These are phyloP conservation scores for Lepraria neglecta DNA, from an alignment of 495 filamentous ascomycete species.

Conservation along the genomic window DNA sequence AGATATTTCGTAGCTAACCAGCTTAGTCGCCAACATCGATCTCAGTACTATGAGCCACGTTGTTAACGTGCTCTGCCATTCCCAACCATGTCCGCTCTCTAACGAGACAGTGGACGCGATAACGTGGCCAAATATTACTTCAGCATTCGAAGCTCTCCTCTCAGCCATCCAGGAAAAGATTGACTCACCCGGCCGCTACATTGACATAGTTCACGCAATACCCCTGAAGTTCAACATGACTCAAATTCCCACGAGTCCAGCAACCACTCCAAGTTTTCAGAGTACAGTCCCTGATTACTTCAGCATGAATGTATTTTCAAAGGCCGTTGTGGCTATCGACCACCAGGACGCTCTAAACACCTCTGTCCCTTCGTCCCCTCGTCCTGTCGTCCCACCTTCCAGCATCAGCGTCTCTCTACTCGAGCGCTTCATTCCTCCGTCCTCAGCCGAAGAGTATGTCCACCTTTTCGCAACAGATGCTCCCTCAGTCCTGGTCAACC, in stretches of 20 bases:
- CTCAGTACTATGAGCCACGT: slow-evolving; percentile 32
- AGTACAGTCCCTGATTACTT: slow-evolving; percentile 49
- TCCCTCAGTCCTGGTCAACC: slow-evolving; percentile 60
- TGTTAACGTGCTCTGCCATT: slow-evolving; percentile 55
- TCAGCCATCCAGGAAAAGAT: slow-evolving; percentile 14
- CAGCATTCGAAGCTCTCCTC: slow-evolving; percentile 19
- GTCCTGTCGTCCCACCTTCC: slow-evolving; percentile 57
- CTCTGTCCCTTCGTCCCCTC: slow-evolving; percentile 43
- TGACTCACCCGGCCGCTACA: slow-evolving; percentile 43
- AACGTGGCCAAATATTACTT: slow-evolving; percentile 24
- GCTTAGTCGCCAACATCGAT: slow-evolving; percentile 10
- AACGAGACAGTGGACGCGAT: slow-evolving; percentile 31
- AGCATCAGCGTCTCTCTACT: slow-evolving; percentile 60
- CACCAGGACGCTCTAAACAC: slow-evolving; percentile 43
- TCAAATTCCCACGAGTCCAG: slow-evolving; percentile 56
- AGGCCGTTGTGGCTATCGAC: slow-evolving; percentile 51
- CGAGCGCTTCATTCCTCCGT: slow-evolving; percentile 66
- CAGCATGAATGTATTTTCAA: slow-evolving; percentile 43
- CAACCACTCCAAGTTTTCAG: slow-evolving; percentile 48
- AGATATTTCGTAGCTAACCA: slow-evolving; percentile 15
- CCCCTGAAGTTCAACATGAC: slow-evolving; percentile 56
- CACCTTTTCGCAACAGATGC: slow-evolving; percentile 53
- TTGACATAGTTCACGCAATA: slow-evolving; percentile 59
- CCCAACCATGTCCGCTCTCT: slow-evolving; percentile 54
- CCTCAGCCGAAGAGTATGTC: slow-evolving; percentile 52